A percentile compares a stretch with the other conserved stretches of the same genome.
phyloP scores from a whole-genome alignment of 768 basidiomycete species.

The Holtermannia corniformis region DNA sequence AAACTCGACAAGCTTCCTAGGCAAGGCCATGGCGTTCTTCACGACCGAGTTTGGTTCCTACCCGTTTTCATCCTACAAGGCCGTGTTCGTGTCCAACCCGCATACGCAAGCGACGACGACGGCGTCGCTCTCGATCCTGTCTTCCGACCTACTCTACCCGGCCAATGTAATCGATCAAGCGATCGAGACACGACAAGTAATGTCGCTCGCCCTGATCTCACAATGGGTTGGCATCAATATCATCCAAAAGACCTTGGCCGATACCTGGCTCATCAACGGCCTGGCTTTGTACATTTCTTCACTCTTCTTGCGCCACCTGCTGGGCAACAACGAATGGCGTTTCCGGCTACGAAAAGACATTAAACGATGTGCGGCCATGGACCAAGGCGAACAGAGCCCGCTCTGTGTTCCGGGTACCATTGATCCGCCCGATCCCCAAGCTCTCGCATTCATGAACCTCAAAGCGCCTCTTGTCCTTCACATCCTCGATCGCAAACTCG shows the following conservation, averaged over 20 bases:
- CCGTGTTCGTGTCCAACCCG: conserved; percentile 87
- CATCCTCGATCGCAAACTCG: conserved; percentile 84
- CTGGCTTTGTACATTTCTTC: conserved; percentile 82
- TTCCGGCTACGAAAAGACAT: conserved; percentile 94
- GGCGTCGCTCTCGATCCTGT: conserved; percentile 69
- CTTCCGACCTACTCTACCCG: conserved; percentile 72
- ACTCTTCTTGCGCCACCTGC: conserved; percentile 70
- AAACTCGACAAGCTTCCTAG: conserved; percentile 63
- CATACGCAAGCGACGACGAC: conserved; percentile 72
- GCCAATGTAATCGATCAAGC: conserved; percentile 88
- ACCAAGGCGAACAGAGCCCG: conserved; percentile 80
- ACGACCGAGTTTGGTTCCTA: conserved; percentile 88
- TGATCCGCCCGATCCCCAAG: conserved; percentile 72
- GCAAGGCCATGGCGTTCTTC: conserved; percentile 80
- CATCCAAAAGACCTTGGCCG: conserved; percentile 82
- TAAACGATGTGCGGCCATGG: conserved; percentile 77
- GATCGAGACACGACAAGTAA: conserved; percentile 72
- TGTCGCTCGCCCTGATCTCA: conserved; percentile 79
- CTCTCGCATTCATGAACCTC: conserved; percentile 80
- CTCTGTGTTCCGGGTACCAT: conserved; percentile 80
- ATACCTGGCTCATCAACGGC: conserved; percentile 95
- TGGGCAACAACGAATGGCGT: conserved; percentile 95
- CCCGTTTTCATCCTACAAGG: conserved; percentile 82
- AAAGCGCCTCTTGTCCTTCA: conserved; percentile 94
- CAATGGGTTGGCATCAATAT: conserved; percentile 98